These are phyloP conservation scores for Penicillium decumbens DNA, from an alignment of 2,329 filamentous ascomycete genomes.

Conservation along the genomic window DNA sequence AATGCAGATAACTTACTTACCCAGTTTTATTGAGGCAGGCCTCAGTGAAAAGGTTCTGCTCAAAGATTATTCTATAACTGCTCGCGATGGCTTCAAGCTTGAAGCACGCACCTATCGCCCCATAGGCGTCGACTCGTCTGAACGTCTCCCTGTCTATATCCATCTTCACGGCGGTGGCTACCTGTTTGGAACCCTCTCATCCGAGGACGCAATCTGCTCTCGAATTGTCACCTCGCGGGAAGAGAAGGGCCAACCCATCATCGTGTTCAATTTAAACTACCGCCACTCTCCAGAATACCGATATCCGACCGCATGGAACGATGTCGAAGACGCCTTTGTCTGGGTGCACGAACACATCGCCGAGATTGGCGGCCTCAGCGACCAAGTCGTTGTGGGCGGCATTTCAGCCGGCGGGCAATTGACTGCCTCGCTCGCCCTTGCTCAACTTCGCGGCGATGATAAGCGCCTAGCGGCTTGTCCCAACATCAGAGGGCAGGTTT, in stretches of 20 bases:
- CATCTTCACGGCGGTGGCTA: constrained; percentile 57
- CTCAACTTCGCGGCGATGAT: constrained; percentile 35
- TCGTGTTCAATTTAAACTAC: constrained; percentile 56
- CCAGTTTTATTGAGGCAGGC: constrained; percentile 6
- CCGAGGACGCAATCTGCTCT: constrained; percentile 52
- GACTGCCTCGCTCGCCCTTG: constrained; percentile 40
- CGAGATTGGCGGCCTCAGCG: constrained; percentile 38
- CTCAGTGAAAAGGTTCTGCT: constrained; percentile 31
- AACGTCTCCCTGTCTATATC: constrained; percentile 47
- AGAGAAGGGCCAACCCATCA: constrained; percentile 25
- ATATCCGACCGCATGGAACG: constrained; percentile 52
- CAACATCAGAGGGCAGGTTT: constrained; percentile 47
- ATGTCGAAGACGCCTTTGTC: constrained; percentile 51
- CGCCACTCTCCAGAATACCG: constrained; percentile 53
- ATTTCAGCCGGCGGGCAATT: constrained; percentile 49
- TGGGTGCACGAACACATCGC: constrained; percentile 50
- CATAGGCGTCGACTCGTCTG: constrained; percentile 20
- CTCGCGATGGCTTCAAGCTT: constrained; percentile 45
- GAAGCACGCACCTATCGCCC: constrained; percentile 49
- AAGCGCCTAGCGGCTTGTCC: constrained; percentile 18
- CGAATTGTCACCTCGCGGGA: constrained; percentile 40
- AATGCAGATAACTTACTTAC: not conserved
- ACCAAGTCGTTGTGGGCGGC: constrained; percentile 45
- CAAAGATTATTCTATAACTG: constrained; percentile 37
- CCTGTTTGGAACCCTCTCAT: constrained; percentile 50